Base-by-base conservation (phyloP, 2,329 filamentous ascomycete genomes). In the Parastagonospora nodorum region DNA sequence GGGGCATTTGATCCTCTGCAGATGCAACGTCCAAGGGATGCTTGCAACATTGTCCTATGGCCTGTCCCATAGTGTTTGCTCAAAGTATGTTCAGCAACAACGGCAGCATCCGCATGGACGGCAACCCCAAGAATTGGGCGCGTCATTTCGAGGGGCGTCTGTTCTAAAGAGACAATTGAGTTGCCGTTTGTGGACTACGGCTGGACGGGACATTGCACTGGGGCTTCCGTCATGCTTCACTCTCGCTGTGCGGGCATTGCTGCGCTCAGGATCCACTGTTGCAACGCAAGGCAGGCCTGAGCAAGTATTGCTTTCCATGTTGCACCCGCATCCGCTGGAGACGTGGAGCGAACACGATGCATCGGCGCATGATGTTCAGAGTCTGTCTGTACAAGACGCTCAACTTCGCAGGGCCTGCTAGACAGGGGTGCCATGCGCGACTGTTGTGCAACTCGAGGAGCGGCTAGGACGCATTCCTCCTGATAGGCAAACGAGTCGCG, bases 361-460 rank as follows among this genome's bases (percentile, higher is more conserved):
- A 42, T 42, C 51, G 49, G 47, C 47, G 40, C 58, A 55, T 53
- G 57, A 63, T 40, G 46, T 44, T 52, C 45, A 43, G 49, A 12
- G 15, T n/a, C 27, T 40, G 19, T 11, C 19, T 28, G 33, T n/a
- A 36, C n/a, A 16, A n/a, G n/a, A 16, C 11, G 33, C 33, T 14
- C 7, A 30, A 43, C 41, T 33, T 35, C 15, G 12, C 29, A 31
- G 40, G 50, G 36, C 27, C 24, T 28, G 37, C 42, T 42, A 40
- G 60, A 60, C 69, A 44, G 48, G 69, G 69, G 67, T 72, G 70
- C 69, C 71, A 73, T 73, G 71, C 71, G 69, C 56, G 60, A 58
- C 61, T 53, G 58, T 57, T 45, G 49, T 55, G 55, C 48, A 54
- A 55, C 53, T 27, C 46, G 15, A 39, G 5, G 30, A 39, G 42